Conservation (phyloP, 2,329 filamentous ascomycete species). For the Knufia fluminis region DNA sequence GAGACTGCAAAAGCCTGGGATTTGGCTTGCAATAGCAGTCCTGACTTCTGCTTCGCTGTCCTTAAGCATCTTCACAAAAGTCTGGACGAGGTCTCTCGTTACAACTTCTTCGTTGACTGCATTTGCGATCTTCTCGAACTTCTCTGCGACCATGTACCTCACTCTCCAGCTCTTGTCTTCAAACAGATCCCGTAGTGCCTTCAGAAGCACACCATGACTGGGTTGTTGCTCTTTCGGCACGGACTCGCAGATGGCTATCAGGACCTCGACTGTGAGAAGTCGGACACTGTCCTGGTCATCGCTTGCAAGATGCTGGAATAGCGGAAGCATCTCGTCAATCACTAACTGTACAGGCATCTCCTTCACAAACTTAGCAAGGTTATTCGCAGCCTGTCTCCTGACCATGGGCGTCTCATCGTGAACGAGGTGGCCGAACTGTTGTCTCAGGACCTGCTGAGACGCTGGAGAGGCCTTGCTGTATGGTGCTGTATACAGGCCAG, state of each 20-base stretch:
- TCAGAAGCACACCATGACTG: constrained; percentile 86
- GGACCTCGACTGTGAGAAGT: constrained; percentile 86
- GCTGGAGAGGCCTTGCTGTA: constrained; percentile 82
- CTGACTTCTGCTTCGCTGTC: constrained; percentile 96
- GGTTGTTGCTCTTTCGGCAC: constrained; percentile 97
- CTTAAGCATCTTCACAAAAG: constrained; percentile 95
- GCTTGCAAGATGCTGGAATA: constrained; percentile 92
- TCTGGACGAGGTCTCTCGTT: constrained; percentile 82
- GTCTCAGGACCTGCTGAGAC: constrained; percentile 83
- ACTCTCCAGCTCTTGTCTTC: constrained; percentile 99
- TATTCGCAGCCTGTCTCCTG: constrained; percentile 88
- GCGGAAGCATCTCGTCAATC: constrained; percentile 96
- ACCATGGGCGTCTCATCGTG: constrained; percentile 99
- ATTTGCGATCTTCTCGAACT: constrained; percentile 99
- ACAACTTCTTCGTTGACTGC: constrained; percentile 97
- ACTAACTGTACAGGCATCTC: constrained; percentile 87
- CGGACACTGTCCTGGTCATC: constrained; percentile 98
- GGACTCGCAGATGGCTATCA: constrained; percentile 92
- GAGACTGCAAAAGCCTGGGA: constrained; percentile 88
- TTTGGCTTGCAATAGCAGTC: constrained; percentile 93
- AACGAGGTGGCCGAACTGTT: constrained; percentile 85
- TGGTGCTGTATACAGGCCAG: constrained; percentile 84
- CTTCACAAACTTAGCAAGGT: constrained; percentile 94
- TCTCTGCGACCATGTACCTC: constrained; percentile 97
- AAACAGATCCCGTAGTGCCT: constrained; percentile 82